Evolutionary conservation across 73 alveolate species (phyloP), one percentile per base, ranked within the genome.

Genomic region (Tetrahymena borealis): DNA sequence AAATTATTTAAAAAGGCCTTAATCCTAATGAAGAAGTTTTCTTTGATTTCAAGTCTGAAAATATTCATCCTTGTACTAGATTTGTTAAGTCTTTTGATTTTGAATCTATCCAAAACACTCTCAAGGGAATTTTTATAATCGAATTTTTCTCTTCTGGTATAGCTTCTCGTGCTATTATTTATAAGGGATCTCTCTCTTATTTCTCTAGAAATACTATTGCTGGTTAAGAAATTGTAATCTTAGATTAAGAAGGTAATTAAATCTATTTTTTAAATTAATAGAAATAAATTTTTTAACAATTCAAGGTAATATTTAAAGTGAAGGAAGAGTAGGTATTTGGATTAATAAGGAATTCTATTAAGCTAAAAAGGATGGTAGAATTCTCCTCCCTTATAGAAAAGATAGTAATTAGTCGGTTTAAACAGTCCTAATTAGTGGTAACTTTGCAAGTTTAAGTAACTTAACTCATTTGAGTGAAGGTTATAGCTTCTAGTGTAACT

Each of bases 61-160:
- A 91, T 91, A 90, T 92, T 3, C 94, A 95, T 12, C 98, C 99
- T 2, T 60, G 93, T 78, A 94, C 94, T 92, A 95, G 94, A 90
- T 93, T 91, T 79, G 41, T 90, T 33, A 94, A 93, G 93, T 60
- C 93, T 38, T 91, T 96, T 38, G 94, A 94, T 92, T 95, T 96
- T 91, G 92, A 37, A 0, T 38, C 60, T 16, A 91, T 91, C 31
- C 32, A 92, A 95, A 39, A 96, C 96, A 90, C 94, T 79, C 8
- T 92, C 39, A 79, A 97, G 78, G 99, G 99, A 4, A 79, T 98
- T 93, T 98, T 95, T 94, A 95, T 98, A 15, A 94, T 98, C 5
- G 99, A 98, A 78, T 95, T 97, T 92, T 92, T 92, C 12, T 98
- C 98, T 79, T 97, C 96, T 91, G 98, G 98, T 1, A 41, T 90